Base-by-base conservation (phyloP, 1,139 yeast genomes). In the Petasospora rhodanensis region DNA sequence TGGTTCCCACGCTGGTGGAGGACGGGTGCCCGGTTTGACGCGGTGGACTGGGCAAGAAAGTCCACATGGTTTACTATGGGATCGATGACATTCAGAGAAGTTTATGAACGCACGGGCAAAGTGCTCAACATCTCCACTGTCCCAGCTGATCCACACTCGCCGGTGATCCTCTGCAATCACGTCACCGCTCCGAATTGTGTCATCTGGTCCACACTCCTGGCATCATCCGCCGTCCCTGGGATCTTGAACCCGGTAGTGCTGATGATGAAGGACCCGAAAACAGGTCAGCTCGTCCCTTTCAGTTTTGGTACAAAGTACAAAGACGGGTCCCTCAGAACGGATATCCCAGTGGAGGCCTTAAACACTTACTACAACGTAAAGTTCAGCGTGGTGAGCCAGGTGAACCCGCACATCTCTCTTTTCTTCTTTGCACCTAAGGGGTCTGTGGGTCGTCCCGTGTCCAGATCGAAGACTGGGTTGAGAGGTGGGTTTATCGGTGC, bases 171-270 rank as follows among this genome's bases (percentile, higher is more conserved):
- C 35, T 79, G 91, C 55, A 83, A 83, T 48, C 77, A 77, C 49
- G 70, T 81, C 37, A 83, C 93, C 0, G 74, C 89, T 7, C 93
- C 93, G 9, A 73, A 80, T 54, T 81, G 91, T 52, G 79, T 82
- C n/a, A 78, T 83, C 14, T 83, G 93, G 93, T 76, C 85, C 3
- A 66, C 89, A 0, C 60, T 83, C 42, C 61, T 83, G 28, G 93
- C 93, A 0, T 78, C 87, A 10, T 75, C 86, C 5, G 93, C 93
- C 0, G 93, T 83, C 7, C 93, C 93, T 0, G 93, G 93, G 0
- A 79, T 83, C n/a, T 61, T 83, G 37, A 79, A 80, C 41, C 94
- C 94, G 0, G 91, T 82, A 18, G 86, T 80, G 6, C 60, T 83
- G 34, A 79, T 82, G 89, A 79, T 76, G 76, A 80, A 79, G 46